Evolutionary conservation across 2,329 filamentous ascomycete species (phyloP).

Genomic region (Ophiostoma tasmaniense): DNA sequence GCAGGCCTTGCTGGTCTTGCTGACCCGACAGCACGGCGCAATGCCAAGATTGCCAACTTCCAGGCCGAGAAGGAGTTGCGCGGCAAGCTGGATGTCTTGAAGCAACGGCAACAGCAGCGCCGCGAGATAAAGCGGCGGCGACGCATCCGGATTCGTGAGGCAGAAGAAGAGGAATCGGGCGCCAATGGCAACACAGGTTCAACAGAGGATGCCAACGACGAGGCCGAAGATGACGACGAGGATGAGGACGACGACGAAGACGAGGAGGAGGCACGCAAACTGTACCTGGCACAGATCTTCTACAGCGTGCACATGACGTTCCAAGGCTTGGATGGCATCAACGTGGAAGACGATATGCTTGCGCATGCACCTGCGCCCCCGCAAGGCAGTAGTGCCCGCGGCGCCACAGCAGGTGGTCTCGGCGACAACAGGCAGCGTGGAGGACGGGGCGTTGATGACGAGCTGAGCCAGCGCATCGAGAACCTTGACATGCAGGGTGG

Average conservation of each 20-base stretch:
- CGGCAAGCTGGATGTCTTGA: conserved; percentile 60
- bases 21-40: conserved; percentile 59
- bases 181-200: not conserved
- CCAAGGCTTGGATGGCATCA: conserved; percentile 76
- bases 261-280: conserved; percentile 71
- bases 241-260: conserved; percentile 50
- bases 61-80: conserved; percentile 79
- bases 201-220: conserved; percentile 22
- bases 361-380: conserved; percentile 56
- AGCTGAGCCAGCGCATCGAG: conserved; percentile 56
- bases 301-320: conserved; percentile 73
- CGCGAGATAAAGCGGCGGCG: conserved; percentile 13
- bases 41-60: conserved; percentile 80
- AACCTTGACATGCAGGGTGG: not conserved
- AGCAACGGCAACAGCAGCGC: conserved; percentile 31
- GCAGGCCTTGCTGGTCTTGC: conserved; percentile 21
- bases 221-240: not conserved
- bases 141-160: not conserved
- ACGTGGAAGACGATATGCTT: conserved; percentile 76
- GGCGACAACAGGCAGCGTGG: conserved; percentile 20
- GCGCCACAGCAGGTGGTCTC: conserved; percentile 45
- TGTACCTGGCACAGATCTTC: conserved; percentile 67
- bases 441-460: conserved; percentile 27
- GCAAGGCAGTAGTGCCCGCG: conserved; percentile 31
- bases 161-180: not conserved